Conservation (phyloP, 129 eudicot genomes). For the Chrysanthemum makinoi region DNA sequence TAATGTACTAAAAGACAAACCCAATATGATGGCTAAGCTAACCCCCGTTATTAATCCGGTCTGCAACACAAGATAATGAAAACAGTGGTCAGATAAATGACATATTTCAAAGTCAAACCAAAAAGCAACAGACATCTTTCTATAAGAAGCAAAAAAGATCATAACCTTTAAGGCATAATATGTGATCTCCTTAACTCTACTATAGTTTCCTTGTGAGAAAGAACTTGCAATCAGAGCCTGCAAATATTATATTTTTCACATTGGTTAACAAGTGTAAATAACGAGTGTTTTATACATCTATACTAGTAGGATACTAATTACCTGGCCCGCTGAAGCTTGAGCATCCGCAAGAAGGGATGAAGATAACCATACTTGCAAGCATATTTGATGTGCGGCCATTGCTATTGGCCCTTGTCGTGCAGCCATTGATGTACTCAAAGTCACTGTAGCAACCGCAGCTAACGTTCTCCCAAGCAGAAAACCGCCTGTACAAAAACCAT, state of each 20-base stretch:
- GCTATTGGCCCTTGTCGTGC: slow-evolving; percentile 72
- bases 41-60: slow-evolving; percentile 63
- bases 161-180: slow-evolving; percentile 50
- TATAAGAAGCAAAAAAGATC: background rate
- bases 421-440: slow-evolving; percentile 86
- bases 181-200: slow-evolving; percentile 59
- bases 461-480: slow-evolving; percentile 75
- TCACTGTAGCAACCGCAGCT: slow-evolving; percentile 76
- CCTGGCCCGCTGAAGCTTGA: slow-evolving; percentile 85
- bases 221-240: slow-evolving; percentile 68
- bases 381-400: slow-evolving; percentile 91
- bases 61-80: slow-evolving; percentile 26
- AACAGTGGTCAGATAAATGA: background rate
- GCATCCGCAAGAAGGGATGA: slow-evolving; percentile 88
- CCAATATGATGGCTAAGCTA: slow-evolving; percentile 53
- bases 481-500: slow-evolving; percentile 41
- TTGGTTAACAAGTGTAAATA: background rate
- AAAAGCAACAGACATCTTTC: no score
- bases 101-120: background rate
- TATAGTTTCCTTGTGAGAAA: slow-evolving; percentile 48
- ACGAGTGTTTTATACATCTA: no score
- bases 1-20: slow-evolving; percentile 49
- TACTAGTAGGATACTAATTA: slow-evolving; percentile 14
- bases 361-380: slow-evolving; percentile 87
- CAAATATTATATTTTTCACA: background rate